Percentiles rank a stretch among this genome's conserved stretches.
phyloP scores from a whole-genome alignment of 148 eudicot species.

The Rhododendron molle region DNA sequence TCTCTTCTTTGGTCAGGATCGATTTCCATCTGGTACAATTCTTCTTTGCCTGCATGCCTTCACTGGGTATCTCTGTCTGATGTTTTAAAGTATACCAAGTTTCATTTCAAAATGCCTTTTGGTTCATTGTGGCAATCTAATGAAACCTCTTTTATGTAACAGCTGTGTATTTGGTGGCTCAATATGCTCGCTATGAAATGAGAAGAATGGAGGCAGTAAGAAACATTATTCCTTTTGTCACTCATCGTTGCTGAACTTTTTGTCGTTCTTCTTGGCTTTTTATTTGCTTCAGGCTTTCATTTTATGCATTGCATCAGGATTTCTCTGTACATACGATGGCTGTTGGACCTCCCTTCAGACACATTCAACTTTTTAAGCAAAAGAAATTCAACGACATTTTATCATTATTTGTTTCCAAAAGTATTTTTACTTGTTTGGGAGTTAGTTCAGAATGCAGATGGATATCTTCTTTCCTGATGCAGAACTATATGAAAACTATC shows the following conservation, averaged over 20 bases:
- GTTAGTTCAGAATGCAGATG: not conserved
- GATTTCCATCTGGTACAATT: slow-evolving; percentile 91
- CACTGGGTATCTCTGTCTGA: slow-evolving; percentile 53
- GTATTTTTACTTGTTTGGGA: not conserved
- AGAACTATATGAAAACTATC: not conserved
- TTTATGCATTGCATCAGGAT: not conserved
- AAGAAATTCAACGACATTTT: not conserved
- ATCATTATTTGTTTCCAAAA: not conserved
- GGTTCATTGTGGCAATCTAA: slow-evolving; percentile 19
- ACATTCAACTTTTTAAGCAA: not conserved
- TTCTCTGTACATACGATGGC: not conserved
- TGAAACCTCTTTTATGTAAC: slow-evolving; percentile 29
- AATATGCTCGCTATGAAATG: slow-evolving; percentile 74
- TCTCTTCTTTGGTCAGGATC: slow-evolving; percentile 47
- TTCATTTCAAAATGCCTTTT: slow-evolving; percentile 4
- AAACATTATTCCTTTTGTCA: not conserved
- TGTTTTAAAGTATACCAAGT: not conserved
- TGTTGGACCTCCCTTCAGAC: not conserved
- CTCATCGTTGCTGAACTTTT: not conserved
- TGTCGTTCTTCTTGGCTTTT: not conserved
- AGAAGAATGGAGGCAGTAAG: slow-evolving; percentile 83
- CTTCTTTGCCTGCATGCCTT: slow-evolving; percentile 83
- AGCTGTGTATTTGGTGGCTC: slow-evolving; percentile 93
- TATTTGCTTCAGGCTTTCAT: not conserved
- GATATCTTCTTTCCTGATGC: too few species aligned